Base-by-base conservation (phyloP, 2,329 filamentous ascomycete genomes). In the Amesomyces nigricolor region DNA sequence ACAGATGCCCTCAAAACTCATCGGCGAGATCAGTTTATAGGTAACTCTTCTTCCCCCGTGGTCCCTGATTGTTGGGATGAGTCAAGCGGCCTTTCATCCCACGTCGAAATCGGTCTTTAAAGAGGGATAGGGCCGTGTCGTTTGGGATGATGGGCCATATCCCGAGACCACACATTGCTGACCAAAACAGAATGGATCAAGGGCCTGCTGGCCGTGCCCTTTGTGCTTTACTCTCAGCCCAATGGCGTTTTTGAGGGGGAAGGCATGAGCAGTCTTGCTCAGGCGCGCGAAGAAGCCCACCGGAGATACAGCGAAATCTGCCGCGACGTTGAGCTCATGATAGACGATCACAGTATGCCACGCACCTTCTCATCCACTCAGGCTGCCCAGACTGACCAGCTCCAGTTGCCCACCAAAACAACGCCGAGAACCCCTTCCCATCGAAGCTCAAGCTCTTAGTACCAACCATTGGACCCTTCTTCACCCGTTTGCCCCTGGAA, bases 381-480 rank as follows among this genome's bases (percentile, higher is more conserved):
- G 14, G n/a, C 40, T 13, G 22, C 4, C 43, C 54, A 37, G 32
- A 47, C 26, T 17, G 22, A 54, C 51, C 37, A 48, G 51, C 6
- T 4, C 19, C 51, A 91, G 88, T 94, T 65, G 76, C 78, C 43
- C 86, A 91, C 65, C 87, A 92, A 69, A 80, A 78, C 58, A 74
- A 79, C 19, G 75, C 55, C 55, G 53, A 80, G 22, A 81, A 79
- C 53, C 78, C 80, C 11, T 79, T 88, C 39, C 87, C 88, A 26
- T 97, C 94, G 4, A 97, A 96, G 66, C 81, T 99, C 54, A 91
- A 91, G 68, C 83, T 96, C 57, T 82, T 99, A 2, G 91, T 99
- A 2, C 94, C 94, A 1, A 86, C 86, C 10, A 87, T 95, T 13
- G 92, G 92, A n/a, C 87, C 83, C 11, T 97, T 97, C 77, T 97